phyloP scores from a whole-genome alignment of 139 green algal genomes.

The Yamagishiella unicocca region DNA sequence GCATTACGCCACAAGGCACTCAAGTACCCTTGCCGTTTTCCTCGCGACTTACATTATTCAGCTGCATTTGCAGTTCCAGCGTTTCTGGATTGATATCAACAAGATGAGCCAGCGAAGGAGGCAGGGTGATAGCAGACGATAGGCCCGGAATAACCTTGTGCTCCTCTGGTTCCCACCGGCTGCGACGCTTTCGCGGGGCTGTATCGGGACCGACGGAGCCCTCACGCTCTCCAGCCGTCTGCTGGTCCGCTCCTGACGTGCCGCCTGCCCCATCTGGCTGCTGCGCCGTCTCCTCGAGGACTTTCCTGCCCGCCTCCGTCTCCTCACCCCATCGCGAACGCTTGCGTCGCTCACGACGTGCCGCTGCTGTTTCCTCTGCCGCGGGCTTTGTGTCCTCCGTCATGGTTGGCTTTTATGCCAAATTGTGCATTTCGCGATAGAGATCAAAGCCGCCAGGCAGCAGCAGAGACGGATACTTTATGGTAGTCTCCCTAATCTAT shows the following conservation, averaged over 20 bases:
- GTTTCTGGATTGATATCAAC: conserved; percentile 69
- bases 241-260: conserved; percentile 16
- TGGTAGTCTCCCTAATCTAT: not conserved
- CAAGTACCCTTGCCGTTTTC: too few species aligned
- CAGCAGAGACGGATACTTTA: not conserved
- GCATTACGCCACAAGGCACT: too few species aligned
- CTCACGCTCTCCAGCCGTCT: conserved; percentile 27
- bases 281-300: conserved; percentile 47
- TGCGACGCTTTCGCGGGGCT: conserved; percentile 55
- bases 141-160: conserved; percentile 40
- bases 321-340: conserved; percentile 53
- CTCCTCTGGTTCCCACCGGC: conserved; percentile 61
- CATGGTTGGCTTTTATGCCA: too few species aligned
- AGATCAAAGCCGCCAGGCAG: not conserved
- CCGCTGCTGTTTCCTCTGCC: conserved; percentile 13
- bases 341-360: conserved; percentile 31
- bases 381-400: not conserved
- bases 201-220: conserved; percentile 31
- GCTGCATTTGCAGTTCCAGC: conserved; percentile 52
- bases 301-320: conserved; percentile 47
- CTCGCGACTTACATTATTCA: conserved; percentile 60
- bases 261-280: not conserved
- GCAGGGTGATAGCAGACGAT: conserved; percentile 56
- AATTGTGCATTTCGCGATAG: not conserved
- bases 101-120: conserved; percentile 62